A percentile compares a stretch with the other conserved stretches of the same genome.
phyloP scores from a whole-genome alignment of 192 early-diverging fungal genomes.

The Gryganskiella cystojenkinii region DNA sequence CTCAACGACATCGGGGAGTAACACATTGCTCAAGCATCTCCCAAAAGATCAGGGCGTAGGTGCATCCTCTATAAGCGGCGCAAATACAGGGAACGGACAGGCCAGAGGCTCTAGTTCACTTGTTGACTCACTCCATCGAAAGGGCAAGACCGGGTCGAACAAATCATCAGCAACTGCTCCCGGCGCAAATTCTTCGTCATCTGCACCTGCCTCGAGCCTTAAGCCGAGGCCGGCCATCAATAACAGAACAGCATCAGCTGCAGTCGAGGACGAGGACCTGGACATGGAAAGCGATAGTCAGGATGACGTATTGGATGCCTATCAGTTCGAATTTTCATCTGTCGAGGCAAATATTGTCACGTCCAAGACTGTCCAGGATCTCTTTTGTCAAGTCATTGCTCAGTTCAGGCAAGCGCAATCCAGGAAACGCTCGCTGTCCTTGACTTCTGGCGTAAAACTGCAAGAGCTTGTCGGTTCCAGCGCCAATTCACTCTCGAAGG shows the following conservation, averaged over 20 bases:
- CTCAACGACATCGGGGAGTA: no score
- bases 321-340: slow-evolving; percentile 48
- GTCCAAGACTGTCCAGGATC: slow-evolving; percentile 53
- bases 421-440: slow-evolving; percentile 54
- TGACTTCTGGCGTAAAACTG: slow-evolving; percentile 44
- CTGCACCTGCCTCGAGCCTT: no score
- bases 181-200: not conserved
- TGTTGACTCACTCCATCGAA: no score
- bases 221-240: not conserved
- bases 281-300: slow-evolving; percentile 46
- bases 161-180: not conserved
- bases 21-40: no score
- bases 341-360: slow-evolving; percentile 54
- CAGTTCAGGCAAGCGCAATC: slow-evolving; percentile 53
- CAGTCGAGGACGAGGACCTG: slow-evolving; percentile 43
- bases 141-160: no score
- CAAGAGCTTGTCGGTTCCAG: slow-evolving; percentile 33
- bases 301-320: slow-evolving; percentile 32
- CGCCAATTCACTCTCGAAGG: not conserved
- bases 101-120: no score
- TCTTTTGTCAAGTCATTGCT: slow-evolving; percentile 48
- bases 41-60: no score
- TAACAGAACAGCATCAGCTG: slow-evolving; percentile 5
- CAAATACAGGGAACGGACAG: no score
- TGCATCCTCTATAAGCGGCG: no score